phyloP scores from a whole-genome alignment of 1,139 yeast species.

The Sugiyamaella pinicola region DNA sequence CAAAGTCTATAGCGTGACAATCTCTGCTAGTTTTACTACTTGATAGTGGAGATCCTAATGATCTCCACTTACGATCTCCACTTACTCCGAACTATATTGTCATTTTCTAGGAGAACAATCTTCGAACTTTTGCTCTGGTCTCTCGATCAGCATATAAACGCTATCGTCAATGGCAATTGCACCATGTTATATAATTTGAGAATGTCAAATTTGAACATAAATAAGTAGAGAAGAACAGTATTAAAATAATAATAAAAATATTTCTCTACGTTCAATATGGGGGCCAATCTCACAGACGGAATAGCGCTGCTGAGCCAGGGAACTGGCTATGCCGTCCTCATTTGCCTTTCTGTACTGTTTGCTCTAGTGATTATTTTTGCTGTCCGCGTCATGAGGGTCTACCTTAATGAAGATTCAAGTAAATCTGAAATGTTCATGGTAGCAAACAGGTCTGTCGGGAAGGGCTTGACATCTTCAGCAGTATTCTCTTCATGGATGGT shows the following conservation, averaged over 20 bases:
- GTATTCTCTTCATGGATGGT: constrained; percentile 92
- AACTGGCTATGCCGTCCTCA: constrained; percentile 56
- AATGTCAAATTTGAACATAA: background rate
- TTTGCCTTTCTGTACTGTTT: constrained; percentile 54
- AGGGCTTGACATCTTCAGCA: constrained; percentile 78
- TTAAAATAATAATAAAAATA: no score
- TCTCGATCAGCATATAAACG: background rate
- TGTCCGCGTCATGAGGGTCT: constrained; percentile 50
- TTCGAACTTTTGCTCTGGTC: no score
- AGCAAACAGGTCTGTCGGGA: constrained; percentile 80
- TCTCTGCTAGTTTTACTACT: background rate
- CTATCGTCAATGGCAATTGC: constrained; percentile 1
- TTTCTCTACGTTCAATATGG: background rate
- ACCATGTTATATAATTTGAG: background rate
- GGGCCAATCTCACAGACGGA: constrained; percentile 19
- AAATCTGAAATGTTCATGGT: constrained; percentile 86
- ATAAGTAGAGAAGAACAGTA: background rate
- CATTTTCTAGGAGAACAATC: background rate
- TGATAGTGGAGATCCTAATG: background rate
- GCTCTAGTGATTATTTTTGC: constrained; percentile 54
- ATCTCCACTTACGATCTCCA: background rate
- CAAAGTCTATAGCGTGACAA: background rate
- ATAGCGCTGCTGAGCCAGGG: constrained; percentile 44
- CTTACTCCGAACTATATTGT: background rate
- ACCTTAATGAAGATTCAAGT: constrained; percentile 51